Percentiles rank a stretch among this genome's conserved stretches.
phyloP scores from a whole-genome alignment of 192 early-diverging fungal species.

The Umbelopsis vinacea region DNA sequence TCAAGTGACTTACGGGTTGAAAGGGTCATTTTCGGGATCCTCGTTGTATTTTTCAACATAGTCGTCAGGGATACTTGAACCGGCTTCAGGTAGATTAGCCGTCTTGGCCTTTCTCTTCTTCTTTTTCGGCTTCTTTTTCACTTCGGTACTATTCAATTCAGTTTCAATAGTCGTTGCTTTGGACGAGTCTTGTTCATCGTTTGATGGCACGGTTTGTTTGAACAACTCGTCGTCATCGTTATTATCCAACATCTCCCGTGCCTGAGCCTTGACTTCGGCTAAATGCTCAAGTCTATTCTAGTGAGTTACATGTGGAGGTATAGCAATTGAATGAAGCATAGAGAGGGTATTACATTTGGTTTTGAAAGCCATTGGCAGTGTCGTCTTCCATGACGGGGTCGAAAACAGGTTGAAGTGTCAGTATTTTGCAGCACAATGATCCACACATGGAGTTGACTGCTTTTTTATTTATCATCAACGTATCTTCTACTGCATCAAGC shows the following conservation, averaged over 20 bases:
- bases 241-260: neutral
- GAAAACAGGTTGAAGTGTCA: neutral
- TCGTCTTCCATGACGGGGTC: neutral
- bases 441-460: neutral
- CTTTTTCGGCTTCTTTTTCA: constrained; percentile 52
- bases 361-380: neutral
- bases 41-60: constrained; percentile 36
- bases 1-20: constrained; percentile 45
- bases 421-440: neutral
- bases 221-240: constrained; percentile 5
- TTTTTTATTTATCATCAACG: neutral
- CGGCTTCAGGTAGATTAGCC: constrained; percentile 43
- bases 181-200: neutral
- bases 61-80: constrained; percentile 31
- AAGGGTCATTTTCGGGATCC: constrained; percentile 45
- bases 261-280: neutral
- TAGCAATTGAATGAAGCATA: neutral
- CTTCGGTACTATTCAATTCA: neutral
- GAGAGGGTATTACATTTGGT: neutral
- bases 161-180: neutral
- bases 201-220: neutral
- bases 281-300: neutral
- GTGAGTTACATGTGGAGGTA: neutral
- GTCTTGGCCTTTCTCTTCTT: constrained; percentile 48
- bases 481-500: constrained; percentile 19